Base-by-base conservation (phyloP, 2,329 filamentous ascomycete species). In the Purpureocillium takamizusanense region DNA sequence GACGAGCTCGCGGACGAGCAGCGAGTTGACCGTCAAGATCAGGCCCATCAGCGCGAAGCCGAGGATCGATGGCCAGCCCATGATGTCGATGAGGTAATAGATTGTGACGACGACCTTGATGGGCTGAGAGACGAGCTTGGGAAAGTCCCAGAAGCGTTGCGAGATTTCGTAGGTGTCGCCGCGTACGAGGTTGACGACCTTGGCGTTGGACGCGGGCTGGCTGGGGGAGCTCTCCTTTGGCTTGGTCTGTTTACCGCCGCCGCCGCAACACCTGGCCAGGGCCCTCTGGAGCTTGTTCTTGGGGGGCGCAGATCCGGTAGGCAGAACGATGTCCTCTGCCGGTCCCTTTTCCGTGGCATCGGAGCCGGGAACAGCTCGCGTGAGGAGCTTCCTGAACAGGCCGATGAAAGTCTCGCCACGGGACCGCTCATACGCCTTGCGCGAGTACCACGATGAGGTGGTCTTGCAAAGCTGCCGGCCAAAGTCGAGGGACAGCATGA, bases 141-240 rank as follows among this genome's bases (percentile, higher is more conserved):
- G 74, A 37, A 92, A 84, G 43, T 95, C 88, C 88, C 88, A 95
- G 50, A 95, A 92, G 32, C 84, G 67, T 51, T 90, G 86, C 3
- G 86, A 76, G 30, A 90, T 77, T 54, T 89, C 83, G 52, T 90
- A 92, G 0, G 83, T 85, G 55, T 92, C 86, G 42, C 74, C 79
- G 35, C 86, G 80, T 68, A 94, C 84, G 2, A 95, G 62, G 50
- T 94, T 95, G 43, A 95, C 73, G 37, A 95, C 92, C 54, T 94
- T 94, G 7, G 88, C 88, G 61, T 89, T 90, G 0, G 85, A 87
- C 0, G 88, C 86, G 2, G 83, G 75, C 39, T 52, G 54, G 31
- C 56, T 60, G 4, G 77, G 39, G 0, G 31, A 12, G 4, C 36
- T 18, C 3, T 31, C 32, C 1, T 40, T 3, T 1, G 21, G 16